Evolutionary conservation across 257 asterid species (phyloP).

Genomic region (Ligustrum vulgare): DNA sequence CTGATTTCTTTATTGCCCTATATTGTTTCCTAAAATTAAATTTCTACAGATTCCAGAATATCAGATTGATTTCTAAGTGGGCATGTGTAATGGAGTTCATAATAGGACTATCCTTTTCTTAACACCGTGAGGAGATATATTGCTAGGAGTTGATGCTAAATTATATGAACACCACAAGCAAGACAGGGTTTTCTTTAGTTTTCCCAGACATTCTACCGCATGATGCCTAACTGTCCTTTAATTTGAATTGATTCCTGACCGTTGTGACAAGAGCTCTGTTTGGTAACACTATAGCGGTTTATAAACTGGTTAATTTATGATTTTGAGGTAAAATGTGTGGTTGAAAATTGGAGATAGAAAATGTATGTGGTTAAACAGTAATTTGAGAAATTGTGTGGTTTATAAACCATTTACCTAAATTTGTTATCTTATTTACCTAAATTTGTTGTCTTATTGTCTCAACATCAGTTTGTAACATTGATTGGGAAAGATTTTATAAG

Average conservation of each 20-base stretch:
- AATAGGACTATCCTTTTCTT: not conserved
- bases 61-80: slow-evolving; percentile 3
- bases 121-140: not conserved
- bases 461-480: not conserved
- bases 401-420: no score
- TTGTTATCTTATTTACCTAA: no score
- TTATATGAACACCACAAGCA: not conserved
- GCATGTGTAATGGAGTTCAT: not conserved
- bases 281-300: no score
- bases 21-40: not conserved
- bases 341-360: no score
- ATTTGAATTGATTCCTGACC: not conserved
- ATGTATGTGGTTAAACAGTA: no score
- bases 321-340: no score
- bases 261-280: no score
- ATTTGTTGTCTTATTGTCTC: not conserved
- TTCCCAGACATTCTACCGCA: not conserved
- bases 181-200: not conserved
- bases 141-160: not conserved
- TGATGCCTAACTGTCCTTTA: not conserved
- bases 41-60: not conserved
- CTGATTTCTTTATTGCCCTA: not conserved
- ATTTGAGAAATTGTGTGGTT: no score
- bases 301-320: no score
- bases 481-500: not conserved